A percentile compares a stretch with the other conserved stretches of the same genome.
Evolutionary conservation across 2,329 filamentous ascomycete species (phyloP).

Genomic region (Talaromyces sp.): DNA sequence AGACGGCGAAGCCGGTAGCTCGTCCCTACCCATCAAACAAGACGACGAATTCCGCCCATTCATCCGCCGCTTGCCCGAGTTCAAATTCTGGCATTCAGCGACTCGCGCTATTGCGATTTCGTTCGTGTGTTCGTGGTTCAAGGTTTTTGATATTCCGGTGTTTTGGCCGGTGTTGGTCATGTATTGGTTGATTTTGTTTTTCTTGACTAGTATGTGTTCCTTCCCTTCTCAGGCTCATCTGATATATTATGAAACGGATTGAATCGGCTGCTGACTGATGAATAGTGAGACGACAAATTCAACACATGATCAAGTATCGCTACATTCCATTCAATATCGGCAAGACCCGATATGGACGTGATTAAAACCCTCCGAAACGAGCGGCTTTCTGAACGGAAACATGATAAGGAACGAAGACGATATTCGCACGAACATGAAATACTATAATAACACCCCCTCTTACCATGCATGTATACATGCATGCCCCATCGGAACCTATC

Average conservation of each 20-base stretch:
- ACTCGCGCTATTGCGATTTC: conserved; percentile 79
- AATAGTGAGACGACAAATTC: conserved; percentile 94
- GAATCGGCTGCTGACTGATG: not conserved
- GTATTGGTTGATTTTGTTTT: conserved; percentile 97
- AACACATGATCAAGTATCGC: conserved; percentile 99
- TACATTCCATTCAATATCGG: conserved; percentile 92
- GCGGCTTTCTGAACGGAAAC: not conserved
- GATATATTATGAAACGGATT: not conserved
- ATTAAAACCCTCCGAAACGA: conserved; percentile 4
- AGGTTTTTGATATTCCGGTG: conserved; percentile 92
- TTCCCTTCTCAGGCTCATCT: too few relatives aligned
- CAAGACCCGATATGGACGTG: conserved; percentile 68
- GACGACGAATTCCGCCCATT: conserved; percentile 98
- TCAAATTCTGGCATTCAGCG: conserved; percentile 99
- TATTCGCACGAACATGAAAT: conserved; percentile 4
- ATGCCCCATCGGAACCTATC: not conserved
- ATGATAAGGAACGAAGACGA: conserved; percentile 8
- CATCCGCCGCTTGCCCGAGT: conserved; percentile 91
- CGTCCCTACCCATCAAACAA: conserved; percentile 79
- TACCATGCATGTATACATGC: not conserved
- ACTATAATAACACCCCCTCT: not conserved
- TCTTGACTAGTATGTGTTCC: conserved; percentile 76
- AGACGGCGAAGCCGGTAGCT: conserved; percentile 70
- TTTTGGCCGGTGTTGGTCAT: conserved; percentile 99
- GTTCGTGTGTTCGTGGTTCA: conserved; percentile 88